Conservation (phyloP, 768 basidiomycete genomes). For the Lactarius psammicola region DNA sequence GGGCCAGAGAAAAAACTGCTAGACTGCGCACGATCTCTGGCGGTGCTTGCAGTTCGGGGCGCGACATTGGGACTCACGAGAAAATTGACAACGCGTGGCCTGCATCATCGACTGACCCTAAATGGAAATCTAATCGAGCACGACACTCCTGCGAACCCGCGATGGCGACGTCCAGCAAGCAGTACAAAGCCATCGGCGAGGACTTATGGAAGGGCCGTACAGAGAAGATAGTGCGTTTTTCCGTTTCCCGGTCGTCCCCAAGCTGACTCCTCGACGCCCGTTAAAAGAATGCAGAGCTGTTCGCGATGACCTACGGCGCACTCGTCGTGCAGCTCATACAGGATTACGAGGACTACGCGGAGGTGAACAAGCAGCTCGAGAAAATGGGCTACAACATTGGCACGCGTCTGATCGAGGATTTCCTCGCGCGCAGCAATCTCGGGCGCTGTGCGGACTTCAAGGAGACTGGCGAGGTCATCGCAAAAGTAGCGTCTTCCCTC, state of each 20-base stretch:
- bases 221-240: slow-evolving; percentile 85
- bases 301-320: slow-evolving; percentile 95
- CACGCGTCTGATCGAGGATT: slow-evolving; percentile 93
- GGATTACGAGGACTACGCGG: slow-evolving; percentile 96
- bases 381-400: slow-evolving; percentile 99
- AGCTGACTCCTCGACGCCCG: slow-evolving; percentile 32
- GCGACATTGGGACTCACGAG: slow-evolving; percentile 43
- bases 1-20: not conserved
- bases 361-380: slow-evolving; percentile 95
- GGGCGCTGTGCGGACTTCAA: slow-evolving; percentile 92
- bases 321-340: slow-evolving; percentile 98
- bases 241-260: not conserved
- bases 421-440: slow-evolving; percentile 87
- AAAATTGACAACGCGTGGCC: not conserved
- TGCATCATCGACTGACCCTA: not conserved
- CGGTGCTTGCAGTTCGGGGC: slow-evolving; percentile 61
- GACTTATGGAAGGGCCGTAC: slow-evolving; percentile 94
- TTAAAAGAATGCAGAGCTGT: slow-evolving; percentile 90
- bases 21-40: slow-evolving; percentile 64
- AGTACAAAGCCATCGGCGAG: slow-evolving; percentile 87
- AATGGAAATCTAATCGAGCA: not conserved
- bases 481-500: slow-evolving; percentile 62
- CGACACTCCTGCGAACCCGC: slow-evolving; percentile 15
- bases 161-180: slow-evolving; percentile 76
- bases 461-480: slow-evolving; percentile 92